Percentiles rank a stretch among this genome's conserved stretches.
Conservation (phyloP, 2,329 filamentous ascomycete species). For the Exophiala phaeomuriformis region DNA sequence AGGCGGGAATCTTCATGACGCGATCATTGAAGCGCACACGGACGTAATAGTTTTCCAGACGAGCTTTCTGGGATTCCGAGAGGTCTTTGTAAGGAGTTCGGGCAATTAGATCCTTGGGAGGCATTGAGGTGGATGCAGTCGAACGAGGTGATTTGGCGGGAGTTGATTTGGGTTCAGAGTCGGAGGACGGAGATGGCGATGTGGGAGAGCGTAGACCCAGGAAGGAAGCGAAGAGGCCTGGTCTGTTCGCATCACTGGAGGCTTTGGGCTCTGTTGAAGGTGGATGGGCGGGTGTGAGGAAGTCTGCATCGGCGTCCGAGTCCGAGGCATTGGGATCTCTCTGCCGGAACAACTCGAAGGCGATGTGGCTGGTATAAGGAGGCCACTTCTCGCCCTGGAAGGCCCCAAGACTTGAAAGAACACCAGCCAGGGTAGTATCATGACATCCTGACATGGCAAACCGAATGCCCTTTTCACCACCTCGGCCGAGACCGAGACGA, state of each 20-base stretch:
- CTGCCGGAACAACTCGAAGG: constrained; percentile 77
- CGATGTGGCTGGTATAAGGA: constrained; percentile 85
- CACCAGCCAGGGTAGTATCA: constrained; percentile 81
- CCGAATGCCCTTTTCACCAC: constrained; percentile 52
- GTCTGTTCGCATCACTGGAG: constrained; percentile 4
- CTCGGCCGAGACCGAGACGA: constrained; percentile 38
- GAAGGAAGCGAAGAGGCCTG: constrained; percentile 24
- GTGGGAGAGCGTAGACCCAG: constrained; percentile 29
- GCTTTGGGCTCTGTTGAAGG: constrained; percentile 30
- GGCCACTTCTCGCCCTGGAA: constrained; percentile 73
- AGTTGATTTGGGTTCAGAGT: constrained; percentile 18
- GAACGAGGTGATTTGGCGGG: constrained; percentile 22
- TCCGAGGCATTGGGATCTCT: constrained; percentile 23
- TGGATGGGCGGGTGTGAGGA: constrained; percentile 24
- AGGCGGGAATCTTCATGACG: constrained; percentile 74
- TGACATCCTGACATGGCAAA: constrained; percentile 82
- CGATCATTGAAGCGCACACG: constrained; percentile 85
- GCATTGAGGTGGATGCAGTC: constrained; percentile 13
- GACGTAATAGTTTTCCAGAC: constrained; percentile 72
- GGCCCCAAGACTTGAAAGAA: constrained; percentile 70
- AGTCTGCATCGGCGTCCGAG: constrained; percentile 27
- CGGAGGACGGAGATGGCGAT: constrained; percentile 19
- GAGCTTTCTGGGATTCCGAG: constrained; percentile 49
- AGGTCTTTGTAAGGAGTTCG: constrained; percentile 55
- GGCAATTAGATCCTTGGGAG: constrained; percentile 41